phyloP scores from a whole-genome alignment of 495 filamentous ascomycete species.

The Podospora pseudoanserina region DNA sequence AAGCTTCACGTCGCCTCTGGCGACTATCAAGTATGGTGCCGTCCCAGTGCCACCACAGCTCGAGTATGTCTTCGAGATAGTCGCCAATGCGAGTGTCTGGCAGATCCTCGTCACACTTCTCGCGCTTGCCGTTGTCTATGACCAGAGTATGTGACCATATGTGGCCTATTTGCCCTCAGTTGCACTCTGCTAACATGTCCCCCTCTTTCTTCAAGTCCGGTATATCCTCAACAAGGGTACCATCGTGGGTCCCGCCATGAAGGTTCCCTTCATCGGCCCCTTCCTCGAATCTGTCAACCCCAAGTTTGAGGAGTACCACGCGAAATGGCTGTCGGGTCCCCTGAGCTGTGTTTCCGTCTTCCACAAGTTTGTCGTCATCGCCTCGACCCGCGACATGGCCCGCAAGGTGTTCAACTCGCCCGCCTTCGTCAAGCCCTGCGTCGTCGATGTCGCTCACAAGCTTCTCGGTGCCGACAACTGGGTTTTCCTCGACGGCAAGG shows the following conservation, averaged over 20 bases:
- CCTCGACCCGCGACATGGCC: conserved; percentile 91
- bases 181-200: conserved; percentile 11
- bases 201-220: conserved; percentile 53
- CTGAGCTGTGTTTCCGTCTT: conserved; percentile 98
- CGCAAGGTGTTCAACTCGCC: conserved; percentile 98
- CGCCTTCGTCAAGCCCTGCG: conserved; percentile 87
- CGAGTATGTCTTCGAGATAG: conserved; percentile 42
- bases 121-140: conserved; percentile 69
- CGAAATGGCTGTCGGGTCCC: conserved; percentile 85
- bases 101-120: conserved; percentile 63
- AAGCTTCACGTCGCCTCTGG: conserved; percentile 72
- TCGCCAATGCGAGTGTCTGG: conserved; percentile 57
- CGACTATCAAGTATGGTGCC: conserved; percentile 57
- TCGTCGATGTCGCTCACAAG: conserved; percentile 93
- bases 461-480: conserved; percentile 89
- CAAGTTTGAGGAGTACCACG: conserved; percentile 83
- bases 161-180: no score
- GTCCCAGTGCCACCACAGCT: conserved; percentile 41
- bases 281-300: conserved; percentile 91
- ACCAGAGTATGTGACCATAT: conserved; percentile 63
- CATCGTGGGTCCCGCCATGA: conserved; percentile 77
- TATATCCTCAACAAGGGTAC: conserved; percentile 84
- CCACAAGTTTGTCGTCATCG: conserved; percentile 98
- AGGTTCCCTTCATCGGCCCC: conserved; percentile 92
- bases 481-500: conserved; percentile 96